Percentiles rank a stretch among this genome's conserved stretches.
Conservation (phyloP, 768 basidiomycete species). For the Russula griseocarnosa region DNA sequence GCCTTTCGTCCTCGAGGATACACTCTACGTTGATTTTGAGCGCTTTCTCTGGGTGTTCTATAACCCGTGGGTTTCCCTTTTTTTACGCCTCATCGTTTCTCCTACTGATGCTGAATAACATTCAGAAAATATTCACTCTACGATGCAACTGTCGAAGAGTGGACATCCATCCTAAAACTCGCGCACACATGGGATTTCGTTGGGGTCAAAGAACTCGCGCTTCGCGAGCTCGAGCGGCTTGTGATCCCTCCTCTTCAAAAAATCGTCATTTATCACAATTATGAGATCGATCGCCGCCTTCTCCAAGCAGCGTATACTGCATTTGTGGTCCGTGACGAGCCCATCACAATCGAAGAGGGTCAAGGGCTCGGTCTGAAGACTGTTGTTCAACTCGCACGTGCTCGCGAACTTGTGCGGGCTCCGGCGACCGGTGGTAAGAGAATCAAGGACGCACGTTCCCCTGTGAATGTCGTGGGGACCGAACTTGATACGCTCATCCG, state of each 20-base stretch:
- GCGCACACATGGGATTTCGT: conserved; percentile 53
- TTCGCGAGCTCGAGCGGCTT: conserved; percentile 51
- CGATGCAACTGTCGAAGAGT: conserved; percentile 46
- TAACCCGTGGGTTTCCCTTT: conserved; percentile 46
- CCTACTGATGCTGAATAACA: background rate
- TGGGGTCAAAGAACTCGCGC: conserved; percentile 47
- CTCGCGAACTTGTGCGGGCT: conserved; percentile 42
- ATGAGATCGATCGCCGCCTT: conserved; percentile 46
- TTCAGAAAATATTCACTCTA: conserved; percentile 55
- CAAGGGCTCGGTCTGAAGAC: conserved; percentile 55
- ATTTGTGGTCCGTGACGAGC: conserved; percentile 48
- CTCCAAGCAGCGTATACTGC: conserved; percentile 51
- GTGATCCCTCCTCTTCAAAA: conserved; percentile 47
- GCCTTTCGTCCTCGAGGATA: conserved; percentile 40
- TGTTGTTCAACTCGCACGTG: conserved; percentile 47
- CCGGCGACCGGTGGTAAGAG: background rate
- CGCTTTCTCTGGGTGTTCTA: conserved; percentile 62
- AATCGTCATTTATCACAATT: conserved; percentile 55
- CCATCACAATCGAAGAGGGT: conserved; percentile 55
- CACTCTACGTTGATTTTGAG: conserved; percentile 47
- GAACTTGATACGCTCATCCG: conserved; percentile 25
- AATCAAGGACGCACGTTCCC: background rate
- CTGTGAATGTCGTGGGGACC: background rate
- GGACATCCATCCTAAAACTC: conserved; percentile 53
- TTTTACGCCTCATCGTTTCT: background rate